Percentiles rank a stretch among this genome's conserved stretches.
These are phyloP conservation scores for Pythium myriotylum DNA, from an alignment of 352 stramenopile genomes.

Conservation along the genomic window DNA sequence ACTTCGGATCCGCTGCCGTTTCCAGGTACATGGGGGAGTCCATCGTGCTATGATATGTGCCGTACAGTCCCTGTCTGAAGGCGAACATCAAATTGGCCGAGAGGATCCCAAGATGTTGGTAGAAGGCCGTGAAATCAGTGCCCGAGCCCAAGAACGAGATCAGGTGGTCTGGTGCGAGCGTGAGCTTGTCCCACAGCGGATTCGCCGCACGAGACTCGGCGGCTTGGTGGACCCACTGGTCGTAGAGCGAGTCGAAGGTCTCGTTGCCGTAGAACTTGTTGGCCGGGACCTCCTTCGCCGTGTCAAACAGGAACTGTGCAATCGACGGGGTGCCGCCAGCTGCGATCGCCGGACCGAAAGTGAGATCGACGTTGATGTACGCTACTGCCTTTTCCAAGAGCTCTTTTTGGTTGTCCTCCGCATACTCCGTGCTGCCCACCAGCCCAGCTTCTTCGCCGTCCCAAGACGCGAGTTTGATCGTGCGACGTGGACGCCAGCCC, in stretches of 20 bases:
- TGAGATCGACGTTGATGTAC: slow-evolving; percentile 84
- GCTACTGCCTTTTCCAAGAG: slow-evolving; percentile 51
- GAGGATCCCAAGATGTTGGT: slow-evolving; percentile 86
- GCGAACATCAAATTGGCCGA: slow-evolving; percentile 59
- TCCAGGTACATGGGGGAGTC: slow-evolving; percentile 66
- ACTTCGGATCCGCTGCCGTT: slow-evolving; percentile 44
- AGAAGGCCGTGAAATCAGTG: slow-evolving; percentile 82
- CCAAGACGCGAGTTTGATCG: slow-evolving; percentile 30
- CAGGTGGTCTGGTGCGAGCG: slow-evolving; percentile 50
- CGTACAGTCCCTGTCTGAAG: slow-evolving; percentile 57
- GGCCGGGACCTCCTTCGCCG: slow-evolving; percentile 53
- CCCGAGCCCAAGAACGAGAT: slow-evolving; percentile 65
- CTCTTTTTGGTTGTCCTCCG: slow-evolving; percentile 57
- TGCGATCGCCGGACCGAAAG: slow-evolving; percentile 52
- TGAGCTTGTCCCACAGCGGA: slow-evolving; percentile 24
- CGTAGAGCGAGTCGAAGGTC: slow-evolving; percentile 36
- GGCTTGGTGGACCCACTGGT: slow-evolving; percentile 36
- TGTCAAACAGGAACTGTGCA: slow-evolving; percentile 26
- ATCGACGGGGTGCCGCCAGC: slow-evolving; percentile 73
- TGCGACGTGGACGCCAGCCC: slow-evolving; percentile 73
- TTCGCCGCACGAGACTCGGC: background rate
- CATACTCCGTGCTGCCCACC: slow-evolving; percentile 83
- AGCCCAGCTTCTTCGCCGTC: slow-evolving; percentile 88
- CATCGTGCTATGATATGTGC: slow-evolving; percentile 80
- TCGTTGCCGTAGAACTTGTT: slow-evolving; percentile 43